A percentile compares a stretch with the other conserved stretches of the same genome.
These are phyloP conservation scores for Stagonosporopsis vannaccii DNA, from an alignment of 2,329 filamentous ascomycete species.

Conservation along the genomic window DNA sequence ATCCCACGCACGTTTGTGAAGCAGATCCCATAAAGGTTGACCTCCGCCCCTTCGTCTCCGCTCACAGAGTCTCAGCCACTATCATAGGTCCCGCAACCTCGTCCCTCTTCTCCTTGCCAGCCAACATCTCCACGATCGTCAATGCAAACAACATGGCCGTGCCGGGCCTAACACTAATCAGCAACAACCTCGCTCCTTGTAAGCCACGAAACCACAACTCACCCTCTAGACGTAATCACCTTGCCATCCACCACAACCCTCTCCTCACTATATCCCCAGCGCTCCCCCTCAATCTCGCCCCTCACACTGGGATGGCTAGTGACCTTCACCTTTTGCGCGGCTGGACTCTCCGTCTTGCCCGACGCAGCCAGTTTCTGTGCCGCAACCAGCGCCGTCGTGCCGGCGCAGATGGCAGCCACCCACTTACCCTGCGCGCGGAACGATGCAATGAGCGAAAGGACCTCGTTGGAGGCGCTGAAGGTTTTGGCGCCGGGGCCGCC, in stretches of 20 bases:
- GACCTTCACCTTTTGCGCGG: conserved; percentile 33
- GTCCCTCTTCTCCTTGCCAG: conserved; percentile 56
- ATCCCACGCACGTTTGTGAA: too few relatives aligned
- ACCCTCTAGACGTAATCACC: conserved; percentile 48
- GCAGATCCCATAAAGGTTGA: too few relatives aligned
- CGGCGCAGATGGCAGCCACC: conserved; percentile 50
- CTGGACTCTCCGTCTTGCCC: conserved; percentile 13
- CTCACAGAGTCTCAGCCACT: conserved; percentile 40
- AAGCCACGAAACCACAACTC: conserved; percentile 9
- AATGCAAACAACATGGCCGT: conserved; percentile 50
- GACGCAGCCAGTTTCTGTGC: conserved; percentile 19
- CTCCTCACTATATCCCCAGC: conserved; percentile 48
- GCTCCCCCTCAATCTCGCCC: conserved; percentile 36
- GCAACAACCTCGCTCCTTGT: not conserved
- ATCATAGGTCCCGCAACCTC: conserved; percentile 60
- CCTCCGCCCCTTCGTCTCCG: too few relatives aligned
- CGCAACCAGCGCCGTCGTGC: conserved; percentile 48
- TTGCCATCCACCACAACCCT: conserved; percentile 47
- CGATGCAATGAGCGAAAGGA: conserved; percentile 38
- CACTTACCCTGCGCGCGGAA: conserved; percentile 43
- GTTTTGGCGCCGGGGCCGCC: conserved; percentile 49
- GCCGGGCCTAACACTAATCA: conserved; percentile 37
- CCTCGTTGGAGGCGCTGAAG: conserved; percentile 33
- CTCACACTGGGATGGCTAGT: conserved; percentile 51
- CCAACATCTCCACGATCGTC: conserved; percentile 48